These are phyloP conservation scores for Oryza longistaminata DNA, from an alignment of 176 grass and related monocot genomes.

Conservation along the genomic window DNA sequence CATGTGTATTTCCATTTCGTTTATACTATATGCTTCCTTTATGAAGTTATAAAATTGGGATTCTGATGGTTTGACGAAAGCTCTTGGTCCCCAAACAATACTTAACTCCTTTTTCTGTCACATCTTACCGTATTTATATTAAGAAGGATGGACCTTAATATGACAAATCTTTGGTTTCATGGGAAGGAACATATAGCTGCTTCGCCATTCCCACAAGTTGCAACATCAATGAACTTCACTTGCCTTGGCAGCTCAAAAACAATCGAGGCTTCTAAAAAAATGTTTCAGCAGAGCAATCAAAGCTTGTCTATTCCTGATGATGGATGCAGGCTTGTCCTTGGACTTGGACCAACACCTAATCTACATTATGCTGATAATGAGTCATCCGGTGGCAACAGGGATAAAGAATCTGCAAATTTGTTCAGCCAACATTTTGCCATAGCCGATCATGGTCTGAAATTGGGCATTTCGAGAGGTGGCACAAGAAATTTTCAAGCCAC, in stretches of 20 bases:
- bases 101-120: constrained; percentile 13
- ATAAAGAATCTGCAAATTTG: constrained; percentile 48
- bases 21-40: constrained; percentile 58
- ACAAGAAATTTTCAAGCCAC: constrained; percentile 35
- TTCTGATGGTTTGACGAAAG: constrained; percentile 32
- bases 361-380: constrained; percentile 54
- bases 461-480: constrained; percentile 53
- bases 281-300: constrained; percentile 38
- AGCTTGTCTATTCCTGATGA: constrained; percentile 59
- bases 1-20: constrained; percentile 80
- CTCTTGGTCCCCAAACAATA: constrained; percentile 9
- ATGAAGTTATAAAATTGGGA: constrained; percentile 53
- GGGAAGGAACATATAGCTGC: constrained; percentile 36
- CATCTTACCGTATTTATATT: constrained; percentile 36
- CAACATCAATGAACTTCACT: constrained; percentile 35
- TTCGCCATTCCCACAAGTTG: constrained; percentile 44
- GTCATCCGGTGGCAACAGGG: constrained; percentile 31
- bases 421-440: constrained; percentile 41
- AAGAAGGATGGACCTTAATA: constrained; percentile 71
- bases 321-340: constrained; percentile 73
- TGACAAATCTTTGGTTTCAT: constrained; percentile 55
- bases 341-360: constrained; percentile 79
- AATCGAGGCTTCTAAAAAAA: constrained; percentile 30
- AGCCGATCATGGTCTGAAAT: constrained; percentile 50
- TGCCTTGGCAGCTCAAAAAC: constrained; percentile 37